Conservation (phyloP, 78 protist species). For the Protostelium mycophagum region DNA sequence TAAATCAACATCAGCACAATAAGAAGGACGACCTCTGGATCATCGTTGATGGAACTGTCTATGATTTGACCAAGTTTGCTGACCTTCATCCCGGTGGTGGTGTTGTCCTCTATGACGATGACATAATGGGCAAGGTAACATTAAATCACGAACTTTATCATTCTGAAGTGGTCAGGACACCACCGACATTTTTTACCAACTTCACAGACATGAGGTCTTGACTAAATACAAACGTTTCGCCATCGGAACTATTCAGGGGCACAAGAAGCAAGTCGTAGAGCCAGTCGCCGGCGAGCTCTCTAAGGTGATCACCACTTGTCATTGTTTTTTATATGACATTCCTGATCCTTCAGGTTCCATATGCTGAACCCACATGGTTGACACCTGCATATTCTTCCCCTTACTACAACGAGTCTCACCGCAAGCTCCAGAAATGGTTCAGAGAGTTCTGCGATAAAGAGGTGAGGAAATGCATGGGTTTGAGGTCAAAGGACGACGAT, state of each 20-base stretch:
- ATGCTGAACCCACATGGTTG: not conserved
- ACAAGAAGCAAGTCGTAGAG: not conserved
- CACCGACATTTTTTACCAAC: not conserved
- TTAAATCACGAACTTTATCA: not conserved
- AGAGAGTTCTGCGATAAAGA: not conserved
- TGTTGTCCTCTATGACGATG: not conserved
- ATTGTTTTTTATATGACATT: not conserved
- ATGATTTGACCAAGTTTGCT: constrained; percentile 19
- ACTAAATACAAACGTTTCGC: not conserved
- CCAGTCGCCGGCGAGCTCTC: not conserved
- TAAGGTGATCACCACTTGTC: not conserved
- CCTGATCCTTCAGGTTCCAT: not conserved
- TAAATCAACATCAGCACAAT: constrained; percentile 5
- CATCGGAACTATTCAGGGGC: not conserved
- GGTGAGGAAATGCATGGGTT: not conserved
- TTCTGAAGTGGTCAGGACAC: not conserved
- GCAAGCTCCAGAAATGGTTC: not conserved
- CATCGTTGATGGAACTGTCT: constrained; percentile 26
- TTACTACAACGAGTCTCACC: not conserved
- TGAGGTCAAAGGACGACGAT: too few species aligned
- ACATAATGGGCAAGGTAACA: not conserved
- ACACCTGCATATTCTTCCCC: not conserved
- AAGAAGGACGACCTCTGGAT: constrained; percentile 17
- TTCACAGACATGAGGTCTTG: not conserved
- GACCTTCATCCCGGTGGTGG: not conserved